Evolutionary conservation across 768 basidiomycete species (phyloP), one percentile per base, ranked within the genome.

Genomic region (Suillus sp.): DNA sequence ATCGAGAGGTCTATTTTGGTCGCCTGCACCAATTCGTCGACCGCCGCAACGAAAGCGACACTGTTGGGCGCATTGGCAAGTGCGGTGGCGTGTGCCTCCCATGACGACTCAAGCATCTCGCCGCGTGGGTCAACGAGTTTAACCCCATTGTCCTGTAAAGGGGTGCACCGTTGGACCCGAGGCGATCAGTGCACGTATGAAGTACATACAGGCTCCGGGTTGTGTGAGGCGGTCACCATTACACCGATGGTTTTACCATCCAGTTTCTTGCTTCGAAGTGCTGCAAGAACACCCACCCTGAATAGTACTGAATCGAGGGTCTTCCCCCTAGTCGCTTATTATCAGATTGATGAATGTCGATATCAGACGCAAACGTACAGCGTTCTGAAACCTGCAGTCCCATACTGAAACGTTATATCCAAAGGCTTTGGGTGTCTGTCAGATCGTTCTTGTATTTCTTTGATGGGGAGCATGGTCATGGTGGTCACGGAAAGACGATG

Each of bases 151-250:
- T 99, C 97, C 95, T 97, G 71, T 9, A 62, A 27, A 65, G 64
- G 55, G 60, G 22, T 45, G 37, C 63, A 25, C 38, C 48, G 61
- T 63, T 55, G 43, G 13, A 32, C 47, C 43, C 18, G 22, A 45
- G 62, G 14, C 34, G 43, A 32, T 30, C 37, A 35, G 60, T 57
- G 56, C 47, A 60, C 3, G 34, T 2, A 58, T 55, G 65, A 42
- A 50, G 58, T n/a, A 71, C 84, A 67, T 70, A 95, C 96, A 72
- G 86, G 84, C 73, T 96, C 96, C n/a, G 97, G 96, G 74, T 99
- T 99, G 77, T 99, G 97, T n/a, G 95, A 96, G 2, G 97, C 97
- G 42, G 97, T 99, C 73, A 99, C 90, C 97, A 99, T 99, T 25
- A 99, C 93, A 18, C 97, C 97, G 69, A 99, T 91, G 30, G 89